These are phyloP conservation scores for Exidia glandulosa DNA, from an alignment of 768 basidiomycete genomes.

Conservation along the genomic window DNA sequence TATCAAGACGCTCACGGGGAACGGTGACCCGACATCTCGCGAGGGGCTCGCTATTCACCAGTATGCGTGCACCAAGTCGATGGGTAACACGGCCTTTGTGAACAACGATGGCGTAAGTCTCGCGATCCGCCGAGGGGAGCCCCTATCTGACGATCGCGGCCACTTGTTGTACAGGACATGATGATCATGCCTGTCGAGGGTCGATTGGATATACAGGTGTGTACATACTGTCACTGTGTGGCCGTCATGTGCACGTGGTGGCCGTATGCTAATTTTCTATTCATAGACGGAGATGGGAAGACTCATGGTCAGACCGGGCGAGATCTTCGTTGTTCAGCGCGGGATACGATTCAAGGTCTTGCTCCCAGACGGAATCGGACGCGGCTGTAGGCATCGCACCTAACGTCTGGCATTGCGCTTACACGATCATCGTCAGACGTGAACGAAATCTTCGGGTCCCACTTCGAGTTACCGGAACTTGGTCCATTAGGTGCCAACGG, in stretches of 20 bases:
- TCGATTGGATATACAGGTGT: slow-evolving; percentile 52
- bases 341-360: slow-evolving; percentile 56
- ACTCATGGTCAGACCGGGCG: slow-evolving; percentile 53
- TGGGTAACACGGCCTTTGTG: slow-evolving; percentile 50
- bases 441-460: slow-evolving; percentile 52
- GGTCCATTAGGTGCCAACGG: slow-evolving; percentile 57
- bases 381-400: slow-evolving; percentile 5
- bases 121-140: background rate
- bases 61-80: slow-evolving; percentile 47
- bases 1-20: slow-evolving; percentile 51
- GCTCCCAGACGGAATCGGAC: slow-evolving; percentile 13
- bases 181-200: slow-evolving; percentile 56
- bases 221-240: slow-evolving; percentile 10
- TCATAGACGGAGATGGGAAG: slow-evolving; percentile 18
- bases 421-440: slow-evolving; percentile 30
- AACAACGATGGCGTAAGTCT: slow-evolving; percentile 38
- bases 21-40: slow-evolving; percentile 49
- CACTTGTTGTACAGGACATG: slow-evolving; percentile 28
- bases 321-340: slow-evolving; percentile 52
- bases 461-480: slow-evolving; percentile 52
- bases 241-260: background rate
- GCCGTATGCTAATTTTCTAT: no score
- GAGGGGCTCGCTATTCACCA: slow-evolving; percentile 58
- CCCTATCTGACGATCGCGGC: background rate
- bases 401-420: background rate